Conservation (phyloP, 202 grass and related monocot genomes). For the Zoysia matrella region DNA sequence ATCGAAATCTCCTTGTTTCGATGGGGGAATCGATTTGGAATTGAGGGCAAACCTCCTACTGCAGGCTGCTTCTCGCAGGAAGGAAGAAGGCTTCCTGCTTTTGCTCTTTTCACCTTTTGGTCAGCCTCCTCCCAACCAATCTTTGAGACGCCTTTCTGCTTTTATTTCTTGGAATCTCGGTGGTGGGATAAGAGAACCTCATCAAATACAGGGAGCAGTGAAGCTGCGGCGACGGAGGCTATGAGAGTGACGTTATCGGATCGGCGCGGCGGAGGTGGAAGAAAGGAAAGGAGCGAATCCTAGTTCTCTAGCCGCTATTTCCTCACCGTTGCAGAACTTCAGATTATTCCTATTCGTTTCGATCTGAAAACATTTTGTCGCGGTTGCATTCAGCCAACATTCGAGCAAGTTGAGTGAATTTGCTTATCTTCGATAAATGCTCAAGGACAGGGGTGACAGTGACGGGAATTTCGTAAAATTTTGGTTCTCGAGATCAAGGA, state of each 20-base stretch:
- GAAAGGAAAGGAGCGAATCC: slow-evolving; percentile 30
- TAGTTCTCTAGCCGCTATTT: slow-evolving; percentile 17
- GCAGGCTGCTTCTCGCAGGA: slow-evolving; percentile 21
- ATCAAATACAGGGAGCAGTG: slow-evolving; percentile 4
- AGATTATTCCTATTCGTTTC: slow-evolving; percentile 1
- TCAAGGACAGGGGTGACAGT: background rate
- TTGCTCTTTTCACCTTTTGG: slow-evolving; percentile 15
- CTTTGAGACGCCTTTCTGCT: slow-evolving; percentile 21
- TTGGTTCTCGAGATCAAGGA: too few species aligned
- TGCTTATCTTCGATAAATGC: slow-evolving; percentile 25
- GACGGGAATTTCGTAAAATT: too few species aligned
- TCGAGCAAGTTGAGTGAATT: slow-evolving; percentile 40
- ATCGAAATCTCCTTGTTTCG: slow-evolving; percentile 23
- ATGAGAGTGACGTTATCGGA: slow-evolving; percentile 44
- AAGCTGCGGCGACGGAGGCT: background rate
- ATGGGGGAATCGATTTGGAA: background rate
- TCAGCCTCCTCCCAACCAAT: slow-evolving; percentile 34
- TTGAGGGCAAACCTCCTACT: slow-evolving; percentile 12
- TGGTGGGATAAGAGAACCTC: slow-evolving; percentile 17
- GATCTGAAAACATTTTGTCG: slow-evolving; percentile 27
- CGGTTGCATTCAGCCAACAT: background rate
- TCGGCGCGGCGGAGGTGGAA: slow-evolving; percentile 24
- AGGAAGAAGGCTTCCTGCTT: slow-evolving; percentile 9
- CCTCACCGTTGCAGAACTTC: slow-evolving; percentile 10
- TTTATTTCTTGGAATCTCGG: slow-evolving; percentile 31